phyloP scores from a whole-genome alignment of 2,329 filamentous ascomycete genomes.

The Penicillium capsulatum region DNA sequence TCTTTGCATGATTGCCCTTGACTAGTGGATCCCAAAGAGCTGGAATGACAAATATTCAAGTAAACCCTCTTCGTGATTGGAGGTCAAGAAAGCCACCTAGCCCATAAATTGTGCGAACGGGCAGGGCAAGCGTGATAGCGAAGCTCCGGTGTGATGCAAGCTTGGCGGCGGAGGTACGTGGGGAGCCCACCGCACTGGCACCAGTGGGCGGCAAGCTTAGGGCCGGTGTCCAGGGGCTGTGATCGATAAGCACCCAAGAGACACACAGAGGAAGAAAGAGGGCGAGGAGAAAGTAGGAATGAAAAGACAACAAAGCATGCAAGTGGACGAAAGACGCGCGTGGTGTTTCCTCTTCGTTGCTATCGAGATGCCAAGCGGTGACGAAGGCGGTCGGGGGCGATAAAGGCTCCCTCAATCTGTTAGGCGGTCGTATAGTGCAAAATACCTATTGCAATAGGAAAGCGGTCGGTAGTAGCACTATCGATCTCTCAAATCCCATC shows the following conservation, averaged over 20 bases:
- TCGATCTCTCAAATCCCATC: slow-evolving; percentile 28
- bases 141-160: slow-evolving; percentile 8
- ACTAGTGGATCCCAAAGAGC: background rate
- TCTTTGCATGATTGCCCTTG: slow-evolving; percentile 30
- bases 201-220: slow-evolving; percentile 22
- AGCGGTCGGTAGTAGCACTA: slow-evolving; percentile 29
- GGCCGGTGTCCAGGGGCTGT: background rate
- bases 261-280: background rate
- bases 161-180: slow-evolving; percentile 20
- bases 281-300: background rate
- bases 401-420: background rate
- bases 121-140: slow-evolving; percentile 1
- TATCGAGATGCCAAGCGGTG: background rate
- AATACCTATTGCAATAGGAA: too few relatives aligned
- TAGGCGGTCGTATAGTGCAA: background rate
- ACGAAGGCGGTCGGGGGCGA: background rate
- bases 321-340: background rate
- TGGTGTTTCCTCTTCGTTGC: too few relatives aligned
- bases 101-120: background rate
- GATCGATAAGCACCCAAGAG: background rate
- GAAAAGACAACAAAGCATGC: background rate
- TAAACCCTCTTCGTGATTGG: background rate
- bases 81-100: too few relatives aligned
- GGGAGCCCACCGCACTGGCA: slow-evolving; percentile 25
- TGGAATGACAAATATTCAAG: background rate